phyloP scores from a whole-genome alignment of 768 basidiomycete genomes.

The Phaeolepiota aurea region DNA sequence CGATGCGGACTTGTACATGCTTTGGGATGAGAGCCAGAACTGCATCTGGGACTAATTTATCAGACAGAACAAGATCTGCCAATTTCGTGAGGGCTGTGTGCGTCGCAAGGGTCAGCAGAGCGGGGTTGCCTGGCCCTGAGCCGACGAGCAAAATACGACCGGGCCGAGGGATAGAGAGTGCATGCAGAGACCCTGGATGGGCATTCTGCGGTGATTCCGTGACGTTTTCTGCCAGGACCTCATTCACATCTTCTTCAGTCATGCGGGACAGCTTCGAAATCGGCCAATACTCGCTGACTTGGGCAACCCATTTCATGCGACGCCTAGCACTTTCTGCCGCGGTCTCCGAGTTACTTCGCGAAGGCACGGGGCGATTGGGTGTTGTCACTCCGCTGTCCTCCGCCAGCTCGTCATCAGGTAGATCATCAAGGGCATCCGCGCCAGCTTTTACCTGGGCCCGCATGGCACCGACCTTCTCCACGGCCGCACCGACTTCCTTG shows the following conservation, averaged over 20 bases:
- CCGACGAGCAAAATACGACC: constrained; percentile 89
- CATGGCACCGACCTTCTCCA: constrained; percentile 64
- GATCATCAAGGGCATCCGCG: constrained; percentile 15
- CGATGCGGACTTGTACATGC: constrained; percentile 71
- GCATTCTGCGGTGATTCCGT: neutral
- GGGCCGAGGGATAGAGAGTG: constrained; percentile 21
- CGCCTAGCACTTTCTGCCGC: constrained; percentile 42
- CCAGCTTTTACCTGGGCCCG: constrained; percentile 42
- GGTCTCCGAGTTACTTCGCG: constrained; percentile 30
- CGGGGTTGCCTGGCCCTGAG: constrained; percentile 93
- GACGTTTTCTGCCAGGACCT: constrained; percentile 35
- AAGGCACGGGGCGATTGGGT: constrained; percentile 64
- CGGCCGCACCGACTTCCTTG: constrained; percentile 64
- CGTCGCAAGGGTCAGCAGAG: constrained; percentile 83
- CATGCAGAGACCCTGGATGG: constrained; percentile 17
- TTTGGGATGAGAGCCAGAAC: constrained; percentile 81
- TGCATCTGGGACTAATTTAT: constrained; percentile 90
- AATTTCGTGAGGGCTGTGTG: constrained; percentile 69
- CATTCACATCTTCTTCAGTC: constrained; percentile 57
- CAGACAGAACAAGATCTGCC: constrained; percentile 86
- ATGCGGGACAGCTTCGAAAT: constrained; percentile 66
- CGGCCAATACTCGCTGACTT: constrained; percentile 96
- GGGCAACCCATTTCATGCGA: constrained; percentile 88
- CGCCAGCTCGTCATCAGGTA: constrained; percentile 31
- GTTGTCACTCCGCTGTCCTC: constrained; percentile 50